Conservation (phyloP, 2,329 filamentous ascomycete genomes). For the Beauveria scarabaeidicola region DNA sequence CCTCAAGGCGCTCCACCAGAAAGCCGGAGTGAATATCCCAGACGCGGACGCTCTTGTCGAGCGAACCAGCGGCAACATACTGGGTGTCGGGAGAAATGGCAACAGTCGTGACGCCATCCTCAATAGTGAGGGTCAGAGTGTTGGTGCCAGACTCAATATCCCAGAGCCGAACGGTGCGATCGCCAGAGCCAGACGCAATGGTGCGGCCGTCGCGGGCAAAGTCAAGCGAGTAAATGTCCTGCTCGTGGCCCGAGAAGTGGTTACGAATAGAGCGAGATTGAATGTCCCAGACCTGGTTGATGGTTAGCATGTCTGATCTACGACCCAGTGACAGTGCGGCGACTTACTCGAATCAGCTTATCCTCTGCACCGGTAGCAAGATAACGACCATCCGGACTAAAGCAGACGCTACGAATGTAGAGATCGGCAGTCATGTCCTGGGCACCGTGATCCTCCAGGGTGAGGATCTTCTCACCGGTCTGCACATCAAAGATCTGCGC, state of each 20-base stretch:
- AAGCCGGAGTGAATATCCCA: constrained; percentile 87
- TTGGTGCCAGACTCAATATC: constrained; percentile 81
- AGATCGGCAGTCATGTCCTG: constrained; percentile 77
- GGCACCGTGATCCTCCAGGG: constrained; percentile 80
- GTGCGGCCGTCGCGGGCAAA: constrained; percentile 89
- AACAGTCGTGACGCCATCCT: constrained; percentile 95
- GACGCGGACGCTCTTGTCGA: constrained; percentile 96
- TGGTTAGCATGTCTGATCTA: constrained; percentile 7
- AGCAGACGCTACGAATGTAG: constrained; percentile 96
- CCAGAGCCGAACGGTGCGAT: constrained; percentile 92
- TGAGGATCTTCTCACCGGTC: constrained; percentile 78
- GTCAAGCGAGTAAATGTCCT: constrained; percentile 96
- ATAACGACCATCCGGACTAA: constrained; percentile 91
- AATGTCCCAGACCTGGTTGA: constrained; percentile 84
- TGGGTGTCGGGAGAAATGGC: constrained; percentile 94
- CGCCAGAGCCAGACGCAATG: constrained; percentile 91
- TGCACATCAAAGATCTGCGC: constrained; percentile 97
- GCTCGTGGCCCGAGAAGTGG: constrained; percentile 92
- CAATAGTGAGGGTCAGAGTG: constrained; percentile 79
- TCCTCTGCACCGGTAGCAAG: constrained; percentile 95
- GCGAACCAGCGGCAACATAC: constrained; percentile 85
- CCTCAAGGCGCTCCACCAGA: constrained; percentile 85
- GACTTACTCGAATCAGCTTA: constrained; percentile 83
- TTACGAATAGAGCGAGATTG: constrained; percentile 73
- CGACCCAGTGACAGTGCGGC: too few relatives aligned